A percentile compares a stretch with the other conserved stretches of the same genome.
Evolutionary conservation across 257 asterid species (phyloP).

Genomic region (Avicennia marina): DNA sequence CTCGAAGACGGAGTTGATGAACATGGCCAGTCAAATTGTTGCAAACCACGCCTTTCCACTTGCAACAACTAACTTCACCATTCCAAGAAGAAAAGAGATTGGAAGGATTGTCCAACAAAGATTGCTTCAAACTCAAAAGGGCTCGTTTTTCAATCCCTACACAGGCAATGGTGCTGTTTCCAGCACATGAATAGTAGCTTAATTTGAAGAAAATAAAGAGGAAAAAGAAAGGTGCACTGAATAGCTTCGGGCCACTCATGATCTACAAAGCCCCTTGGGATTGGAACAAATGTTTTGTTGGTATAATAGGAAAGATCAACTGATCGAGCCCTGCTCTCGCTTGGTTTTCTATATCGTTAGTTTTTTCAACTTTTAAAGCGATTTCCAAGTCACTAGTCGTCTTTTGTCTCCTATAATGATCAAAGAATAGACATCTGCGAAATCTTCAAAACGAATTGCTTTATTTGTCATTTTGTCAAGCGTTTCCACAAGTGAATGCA

Average conservation of each 20-base stretch:
- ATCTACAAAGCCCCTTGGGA: neutral
- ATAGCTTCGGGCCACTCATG: neutral
- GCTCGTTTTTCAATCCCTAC: slow-evolving; percentile 19
- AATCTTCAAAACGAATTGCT: too few species aligned
- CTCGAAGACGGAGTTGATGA: neutral
- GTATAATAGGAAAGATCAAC: too few species aligned
- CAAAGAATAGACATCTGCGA: too few species aligned
- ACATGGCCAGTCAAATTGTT: slow-evolving; percentile 9
- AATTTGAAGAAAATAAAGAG: neutral
- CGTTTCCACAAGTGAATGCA: too few species aligned
- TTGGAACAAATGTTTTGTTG: too few species aligned
- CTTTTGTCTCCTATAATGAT: too few species aligned
- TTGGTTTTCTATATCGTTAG: too few species aligned
- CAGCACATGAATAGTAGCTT: neutral
- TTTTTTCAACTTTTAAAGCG: too few species aligned
- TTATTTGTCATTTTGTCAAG: too few species aligned
- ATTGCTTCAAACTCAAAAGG: slow-evolving; percentile 21
- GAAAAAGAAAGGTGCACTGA: neutral
- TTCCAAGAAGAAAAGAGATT: slow-evolving; percentile 22
- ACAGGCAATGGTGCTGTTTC: neutral
- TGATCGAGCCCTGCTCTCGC: neutral
- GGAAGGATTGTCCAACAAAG: slow-evolving; percentile 7
- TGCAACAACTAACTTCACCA: slow-evolving; percentile 18
- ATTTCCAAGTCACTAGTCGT: too few species aligned
- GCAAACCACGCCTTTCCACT: slow-evolving; percentile 26